A percentile compares a stretch with the other conserved stretches of the same genome.
phyloP scores from a whole-genome alignment of 1,139 yeast genomes.

The Suhomyces bokatorum region DNA sequence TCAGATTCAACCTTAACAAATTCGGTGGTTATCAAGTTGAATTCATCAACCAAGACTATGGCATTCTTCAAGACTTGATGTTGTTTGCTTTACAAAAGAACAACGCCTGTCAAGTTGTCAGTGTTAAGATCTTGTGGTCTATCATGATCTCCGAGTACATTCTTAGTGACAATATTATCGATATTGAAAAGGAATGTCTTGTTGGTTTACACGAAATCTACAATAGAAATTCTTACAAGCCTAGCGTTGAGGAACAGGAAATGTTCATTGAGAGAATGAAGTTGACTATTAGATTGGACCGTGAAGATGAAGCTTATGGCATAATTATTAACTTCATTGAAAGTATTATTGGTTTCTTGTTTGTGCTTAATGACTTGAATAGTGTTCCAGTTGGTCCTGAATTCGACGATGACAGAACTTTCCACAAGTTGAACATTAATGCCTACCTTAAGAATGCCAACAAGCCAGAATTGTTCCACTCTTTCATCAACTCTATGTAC shows the following conservation, averaged over 20 bases:
- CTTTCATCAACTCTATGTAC: constrained; percentile 74
- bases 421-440: constrained; percentile 74
- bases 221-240: constrained; percentile 56
- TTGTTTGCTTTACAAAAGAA: constrained; percentile 71
- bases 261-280: constrained; percentile 54
- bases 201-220: constrained; percentile 66
- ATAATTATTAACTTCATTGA: constrained; percentile 55
- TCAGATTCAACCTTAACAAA: constrained; percentile 60
- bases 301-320: constrained; percentile 65
- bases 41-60: constrained; percentile 58
- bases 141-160: constrained; percentile 67
- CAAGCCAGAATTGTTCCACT: constrained; percentile 77
- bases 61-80: constrained; percentile 65
- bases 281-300: constrained; percentile 54
- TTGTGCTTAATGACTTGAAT: constrained; percentile 64
- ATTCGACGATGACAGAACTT: constrained; percentile 83
- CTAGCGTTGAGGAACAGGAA: constrained; percentile 55
- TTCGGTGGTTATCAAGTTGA: constrained; percentile 76
- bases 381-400: constrained; percentile 81
- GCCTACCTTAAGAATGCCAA: constrained; percentile 77
- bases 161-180: constrained; percentile 57
- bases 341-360: constrained; percentile 62
- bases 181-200: constrained; percentile 63
- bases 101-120: constrained; percentile 59
- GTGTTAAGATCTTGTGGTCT: constrained; percentile 72